A percentile compares a stretch with the other conserved stretches of the same genome.
phyloP scores from a whole-genome alignment of 2,329 filamentous ascomycete genomes.

The Talaromyces sp. region DNA sequence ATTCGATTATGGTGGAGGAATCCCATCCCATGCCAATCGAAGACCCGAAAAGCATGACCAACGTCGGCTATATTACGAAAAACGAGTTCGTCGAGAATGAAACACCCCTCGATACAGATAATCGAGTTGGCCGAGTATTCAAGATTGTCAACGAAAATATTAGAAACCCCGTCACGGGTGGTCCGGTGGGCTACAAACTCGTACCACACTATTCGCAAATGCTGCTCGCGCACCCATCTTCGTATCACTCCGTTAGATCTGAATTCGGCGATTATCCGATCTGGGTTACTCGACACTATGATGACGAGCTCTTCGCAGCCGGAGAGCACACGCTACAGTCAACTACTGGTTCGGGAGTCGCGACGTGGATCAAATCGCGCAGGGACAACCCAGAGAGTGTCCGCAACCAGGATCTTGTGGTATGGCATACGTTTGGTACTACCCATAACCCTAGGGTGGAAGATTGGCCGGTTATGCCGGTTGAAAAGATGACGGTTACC shows the following conservation, averaged over 20 bases:
- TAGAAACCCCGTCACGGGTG: slow-evolving; percentile 53
- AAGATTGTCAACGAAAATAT: slow-evolving; percentile 56
- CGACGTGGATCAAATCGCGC: slow-evolving; percentile 41
- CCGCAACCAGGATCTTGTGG: slow-evolving; percentile 38
- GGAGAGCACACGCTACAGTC: slow-evolving; percentile 54
- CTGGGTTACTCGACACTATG: slow-evolving; percentile 53
- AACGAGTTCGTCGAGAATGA: slow-evolving; percentile 39
- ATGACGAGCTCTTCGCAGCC: slow-evolving; percentile 52
- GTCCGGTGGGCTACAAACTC: slow-evolving; percentile 57
- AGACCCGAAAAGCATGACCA: slow-evolving; percentile 52
- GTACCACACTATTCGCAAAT: slow-evolving; percentile 55
- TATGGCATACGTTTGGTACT: slow-evolving; percentile 26
- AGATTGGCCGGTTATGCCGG: slow-evolving; percentile 15
- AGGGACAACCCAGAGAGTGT: slow-evolving; percentile 31
- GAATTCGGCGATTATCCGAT: slow-evolving; percentile 55
- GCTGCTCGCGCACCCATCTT: slow-evolving; percentile 53
- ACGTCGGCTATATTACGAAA: slow-evolving; percentile 43
- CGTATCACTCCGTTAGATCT: slow-evolving; percentile 51
- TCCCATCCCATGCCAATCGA: slow-evolving; percentile 57
- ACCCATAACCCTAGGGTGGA: slow-evolving; percentile 30
- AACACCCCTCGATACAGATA: slow-evolving; percentile 47
- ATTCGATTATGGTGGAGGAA: slow-evolving; percentile 55
- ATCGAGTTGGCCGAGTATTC: slow-evolving; percentile 50
- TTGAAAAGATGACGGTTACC: slow-evolving; percentile 10
- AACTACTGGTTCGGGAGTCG: slow-evolving; percentile 23